Base-by-base conservation (phyloP, 768 basidiomycete species). In the Amanita subjunquillea region DNA sequence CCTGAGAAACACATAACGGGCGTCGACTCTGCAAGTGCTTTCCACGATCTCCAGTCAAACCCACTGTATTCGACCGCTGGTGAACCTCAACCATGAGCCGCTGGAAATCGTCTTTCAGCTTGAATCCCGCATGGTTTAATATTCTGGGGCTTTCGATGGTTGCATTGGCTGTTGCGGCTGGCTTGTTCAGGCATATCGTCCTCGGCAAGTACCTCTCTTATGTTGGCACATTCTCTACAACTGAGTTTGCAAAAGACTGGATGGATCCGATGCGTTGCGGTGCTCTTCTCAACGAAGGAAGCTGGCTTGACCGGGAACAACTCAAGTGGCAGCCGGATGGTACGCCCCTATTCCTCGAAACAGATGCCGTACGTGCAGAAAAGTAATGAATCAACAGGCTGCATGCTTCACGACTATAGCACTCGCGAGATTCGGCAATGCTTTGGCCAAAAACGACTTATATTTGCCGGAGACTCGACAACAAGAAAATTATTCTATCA, bases 241-340 rank as follows among this genome's bases (percentile, higher is more conserved):
- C 5, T 30, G 29, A 29, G 30, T 30, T 15, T 27, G 15, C 17
- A 30, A 38, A 56, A 92, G 92, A 89, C 65, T 77, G 74, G 64
- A 67, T 74, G 6, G 91, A 93, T 65, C 80, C 85, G 12, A 71
- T 77, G 50, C 85, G 80, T 61, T 94, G 92, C 62, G 69, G 76
- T 54, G 75, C 87, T 4, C 66, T 93, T 25, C 64, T 92, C 44
- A 83, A 74, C 45, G 72, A 71, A 38, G 92, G 92, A 27, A 78
- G 76, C 58, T 95, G 91, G 91, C 65, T 91, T 51, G 91, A 91
- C 63, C 63, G 67, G 23, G 67, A 63, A 38, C 74, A 76, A 62
- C 72, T 65, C 55, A 85, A 83, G 60, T 96, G 92, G 92, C 92
- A 96, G 63, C 92, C 92, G 2, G 79, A 90, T 55, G 90, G 91